Evolutionary conservation across 257 asterid genomes (phyloP), one percentile per base, ranked within the genome.

Genomic region (Cynanchum wilfordii): DNA sequence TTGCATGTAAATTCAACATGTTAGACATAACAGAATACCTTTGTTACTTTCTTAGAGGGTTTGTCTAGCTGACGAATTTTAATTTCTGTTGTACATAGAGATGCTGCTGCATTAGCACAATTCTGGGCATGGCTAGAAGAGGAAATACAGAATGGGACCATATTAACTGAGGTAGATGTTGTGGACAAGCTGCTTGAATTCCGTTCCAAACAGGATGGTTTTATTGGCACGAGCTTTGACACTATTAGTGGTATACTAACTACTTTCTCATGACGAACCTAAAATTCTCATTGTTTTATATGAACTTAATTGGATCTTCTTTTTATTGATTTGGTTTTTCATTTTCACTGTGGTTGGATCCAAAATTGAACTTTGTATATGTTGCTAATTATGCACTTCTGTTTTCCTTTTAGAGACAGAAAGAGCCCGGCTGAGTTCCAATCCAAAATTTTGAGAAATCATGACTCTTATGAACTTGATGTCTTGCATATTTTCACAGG

Each of bases 41-140:
- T 12, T 12, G 11, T 64, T 16, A 63, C 25, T 24, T 7, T 65
- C 8, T 54, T 15, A 0, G 22, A 15, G 20, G 22, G 19, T 29
- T 58, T 69, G 25, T 12, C 11, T 20, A 13, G 17, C 76, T 70
- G 72, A 38, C 42, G 30, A 11, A 52, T 66, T 54, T 67, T 62
- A 22, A 16, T 24, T 67, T 2, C 50, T 11, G 33, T 33, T 78
- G 70, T 79, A 42, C 82, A 77, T 78, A 92, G 98, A 85, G 99
- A 95, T 81, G 98, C 97, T 27, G 97, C 97, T 66, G 98, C 97
- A 76, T 84, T 95, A 74, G 97, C 96, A 64, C 90, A 92, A 55
- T 92, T 95, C 79, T 95, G 98, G 97, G 86, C 89, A 29, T 95
- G 99, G 97, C 85, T 95, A 77, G 99, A 95, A 87, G 93, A 89